Conservation (phyloP, 352 stramenopile species). For the Phytophthora pinifolia region DNA sequence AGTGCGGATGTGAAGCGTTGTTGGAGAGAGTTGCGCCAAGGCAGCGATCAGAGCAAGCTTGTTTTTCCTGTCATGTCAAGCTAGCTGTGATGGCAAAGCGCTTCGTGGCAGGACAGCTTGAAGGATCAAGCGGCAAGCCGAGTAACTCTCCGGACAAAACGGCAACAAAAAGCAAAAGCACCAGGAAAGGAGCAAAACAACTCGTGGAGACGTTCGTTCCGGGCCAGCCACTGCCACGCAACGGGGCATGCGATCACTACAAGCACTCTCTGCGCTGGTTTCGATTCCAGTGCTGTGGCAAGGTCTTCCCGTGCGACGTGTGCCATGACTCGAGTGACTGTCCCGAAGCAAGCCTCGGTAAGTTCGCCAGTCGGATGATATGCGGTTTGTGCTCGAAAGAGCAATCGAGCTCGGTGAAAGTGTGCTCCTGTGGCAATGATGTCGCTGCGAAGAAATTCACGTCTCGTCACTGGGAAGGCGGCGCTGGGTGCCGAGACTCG, state of each 20-base stretch:
- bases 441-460: slow-evolving; percentile 48
- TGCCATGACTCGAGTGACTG: slow-evolving; percentile 79
- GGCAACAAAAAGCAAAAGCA: slow-evolving; percentile 30
- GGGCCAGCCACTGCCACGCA: slow-evolving; percentile 67
- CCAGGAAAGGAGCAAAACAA: slow-evolving; percentile 39
- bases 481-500: slow-evolving; percentile 64
- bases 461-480: slow-evolving; percentile 77
- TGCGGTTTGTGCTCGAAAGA: slow-evolving; percentile 84
- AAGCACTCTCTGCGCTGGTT: slow-evolving; percentile 83
- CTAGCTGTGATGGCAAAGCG: slow-evolving; percentile 70
- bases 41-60: slow-evolving; percentile 62
- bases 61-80: slow-evolving; percentile 80
- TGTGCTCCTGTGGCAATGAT: slow-evolving; percentile 76
- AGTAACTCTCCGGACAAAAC: slow-evolving; percentile 9
- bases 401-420: slow-evolving; percentile 72
- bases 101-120: slow-evolving; percentile 38
- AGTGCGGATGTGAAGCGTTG: slow-evolving; percentile 67
- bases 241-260: slow-evolving; percentile 79
- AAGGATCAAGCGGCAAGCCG: slow-evolving; percentile 15
- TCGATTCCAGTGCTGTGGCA: slow-evolving; percentile 85
- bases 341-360: slow-evolving; percentile 63
- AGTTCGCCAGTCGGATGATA: slow-evolving; percentile 83
- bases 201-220: slow-evolving; percentile 57
- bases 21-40: slow-evolving; percentile 48
- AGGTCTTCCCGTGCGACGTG: slow-evolving; percentile 79